Base-by-base conservation (phyloP, 192 early-diverging fungal species). In the Coemansia sp. region DNA sequence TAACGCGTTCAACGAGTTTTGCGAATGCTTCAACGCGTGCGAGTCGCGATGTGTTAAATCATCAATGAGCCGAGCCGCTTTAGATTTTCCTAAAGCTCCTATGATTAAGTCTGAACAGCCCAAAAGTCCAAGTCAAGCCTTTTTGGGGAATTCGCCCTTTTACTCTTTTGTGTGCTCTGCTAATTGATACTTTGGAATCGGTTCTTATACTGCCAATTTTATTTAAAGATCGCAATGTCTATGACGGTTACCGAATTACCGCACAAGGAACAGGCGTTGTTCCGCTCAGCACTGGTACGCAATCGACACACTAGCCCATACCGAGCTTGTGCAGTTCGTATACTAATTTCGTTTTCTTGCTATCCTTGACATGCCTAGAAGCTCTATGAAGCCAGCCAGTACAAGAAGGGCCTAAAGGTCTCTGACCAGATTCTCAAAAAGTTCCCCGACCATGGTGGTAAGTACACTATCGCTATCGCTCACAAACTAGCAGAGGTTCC, bases 381-480 rank as follows among this genome's bases (percentile, higher is more conserved):
- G 90, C 85, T 91, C 66, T 97, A 94, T 75, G 97, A 99, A 78
- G 79, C 86, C 63, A 93, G 92, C 71, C 93, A 97, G 72, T 95
- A 96, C 85, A 95, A 96, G 76, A 94, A 92, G 64, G 97, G 95
- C 10, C 74, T 99, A 17, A 96, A 97, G 73, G 75, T 83, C 4
- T 85, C 90, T 15, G 95, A 99, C 17, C 88, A 91, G 72, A 96
- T 99, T 65, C 76, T 99, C 60, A 95, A 91, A 84, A 97, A 92
- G 84, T 87, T 87, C 50, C 92, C 97, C 39, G 87, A 94, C 14
- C 95, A 99, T 83, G 95, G 94, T 87, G 62, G 60, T 61, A 61
- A 61, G 60, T 50, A 27, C 37, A 38, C 15, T 1, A 21, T 17
- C 48, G 9, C 15, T 45, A 15, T 45, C 14, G 11, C 15, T n/a